Conservation (phyloP, 2,329 filamentous ascomycete species). For the Penicillium glabrum region DNA sequence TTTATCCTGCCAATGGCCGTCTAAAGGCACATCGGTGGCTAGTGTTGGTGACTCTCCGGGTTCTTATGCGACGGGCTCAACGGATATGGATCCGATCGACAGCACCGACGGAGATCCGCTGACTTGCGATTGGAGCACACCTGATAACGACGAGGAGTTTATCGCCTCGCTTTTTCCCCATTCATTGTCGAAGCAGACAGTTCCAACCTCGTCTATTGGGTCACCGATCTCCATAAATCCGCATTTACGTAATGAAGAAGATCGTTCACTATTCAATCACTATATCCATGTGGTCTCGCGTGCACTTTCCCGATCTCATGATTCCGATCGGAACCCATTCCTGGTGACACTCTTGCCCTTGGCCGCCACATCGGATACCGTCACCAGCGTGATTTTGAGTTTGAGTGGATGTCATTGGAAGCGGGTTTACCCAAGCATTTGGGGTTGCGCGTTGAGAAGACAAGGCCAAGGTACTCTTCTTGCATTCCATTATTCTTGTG, state of each 20-base stretch:
- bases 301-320: conserved; percentile 23
- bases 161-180: conserved; percentile 19
- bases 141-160: conserved; percentile 19
- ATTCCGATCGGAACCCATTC: conserved; percentile 26
- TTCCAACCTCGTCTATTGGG: conserved; percentile 5
- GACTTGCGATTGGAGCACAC: conserved; percentile 5
- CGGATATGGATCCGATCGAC: conserved; percentile 1
- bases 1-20: conserved; percentile 20
- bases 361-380: conserved; percentile 24
- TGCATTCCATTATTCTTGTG: not conserved
- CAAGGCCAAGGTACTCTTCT: conserved; percentile 23
- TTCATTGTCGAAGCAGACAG: conserved; percentile 5
- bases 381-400: conserved; percentile 28
- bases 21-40: not conserved
- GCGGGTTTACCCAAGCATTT: conserved; percentile 27
- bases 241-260: conserved; percentile 24
- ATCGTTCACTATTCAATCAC: conserved; percentile 30
- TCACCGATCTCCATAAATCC: conserved; percentile 19
- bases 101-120: conserved; percentile 10
- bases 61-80: not conserved
- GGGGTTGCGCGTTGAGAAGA: conserved; percentile 24
- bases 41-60: conserved; percentile 1
- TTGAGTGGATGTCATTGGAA: conserved; percentile 31
- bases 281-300: conserved; percentile 28
- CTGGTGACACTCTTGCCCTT: conserved; percentile 26